Conservation (phyloP, 306 rosid genomes). For the Mimosa bimucronata region DNA sequence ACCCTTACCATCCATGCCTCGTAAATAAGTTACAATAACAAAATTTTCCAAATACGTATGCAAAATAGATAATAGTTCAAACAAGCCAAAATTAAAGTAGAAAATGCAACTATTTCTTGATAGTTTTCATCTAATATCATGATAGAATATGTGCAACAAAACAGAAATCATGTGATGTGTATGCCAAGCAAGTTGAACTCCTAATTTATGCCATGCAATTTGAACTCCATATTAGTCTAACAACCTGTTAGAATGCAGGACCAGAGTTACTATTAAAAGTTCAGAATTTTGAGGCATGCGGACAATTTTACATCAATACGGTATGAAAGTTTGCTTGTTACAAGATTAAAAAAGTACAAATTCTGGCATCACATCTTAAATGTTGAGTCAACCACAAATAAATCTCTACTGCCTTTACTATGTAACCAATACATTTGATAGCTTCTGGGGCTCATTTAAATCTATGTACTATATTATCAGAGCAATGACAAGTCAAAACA, state of each 20-base stretch:
- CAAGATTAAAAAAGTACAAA: not conserved
- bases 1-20: not conserved
- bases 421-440: constrained; percentile 1
- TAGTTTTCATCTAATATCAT: not conserved
- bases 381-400: not conserved
- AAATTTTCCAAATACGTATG: not conserved
- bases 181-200: not conserved
- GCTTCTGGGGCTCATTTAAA: constrained; percentile 10
- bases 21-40: not conserved
- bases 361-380: constrained; percentile 3
- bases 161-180: not conserved
- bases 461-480: constrained; percentile 1
- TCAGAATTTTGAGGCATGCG: not conserved
- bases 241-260: not conserved
- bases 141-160: not conserved
- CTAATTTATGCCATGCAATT: not conserved
- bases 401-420: not conserved
- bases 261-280: not conserved
- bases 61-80: not conserved
- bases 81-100: not conserved
- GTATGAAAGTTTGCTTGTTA: not conserved
- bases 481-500: constrained; percentile 31
- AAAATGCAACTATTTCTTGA: not conserved
- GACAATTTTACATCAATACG: not conserved
- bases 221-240: not conserved